Conservation (phyloP, 805 yeast species). For the Maudiozyma turicensis region DNA sequence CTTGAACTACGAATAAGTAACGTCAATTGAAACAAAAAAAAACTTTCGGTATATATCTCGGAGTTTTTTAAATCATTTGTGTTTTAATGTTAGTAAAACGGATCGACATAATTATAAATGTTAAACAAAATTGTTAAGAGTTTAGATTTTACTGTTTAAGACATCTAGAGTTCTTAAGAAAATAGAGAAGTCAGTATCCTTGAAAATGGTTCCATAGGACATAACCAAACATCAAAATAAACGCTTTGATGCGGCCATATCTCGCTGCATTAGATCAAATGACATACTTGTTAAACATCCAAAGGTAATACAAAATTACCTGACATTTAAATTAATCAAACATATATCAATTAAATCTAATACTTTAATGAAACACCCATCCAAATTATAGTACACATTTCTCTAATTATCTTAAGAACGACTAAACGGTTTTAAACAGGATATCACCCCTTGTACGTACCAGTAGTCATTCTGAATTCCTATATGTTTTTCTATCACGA, state of each 20-base stretch:
- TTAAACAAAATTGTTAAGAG: not conserved
- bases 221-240: no score
- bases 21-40: not conserved
- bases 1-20: constrained; percentile 36
- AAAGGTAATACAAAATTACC: not conserved
- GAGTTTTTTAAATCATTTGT: not conserved
- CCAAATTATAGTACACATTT: not conserved
- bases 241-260: not conserved
- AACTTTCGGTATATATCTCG: not conserved
- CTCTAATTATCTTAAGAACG: constrained; percentile 16
- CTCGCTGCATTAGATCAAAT: not conserved
- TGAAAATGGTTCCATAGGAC: no score
- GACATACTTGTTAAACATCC: not conserved
- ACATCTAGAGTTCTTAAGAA: constrained; percentile 1
- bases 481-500: not conserved
- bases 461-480: constrained; percentile 31
- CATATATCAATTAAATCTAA: no score
- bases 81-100: not conserved
- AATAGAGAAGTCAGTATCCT: not conserved
- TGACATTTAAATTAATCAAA: not conserved
- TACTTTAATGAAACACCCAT: not conserved
- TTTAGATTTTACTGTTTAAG: constrained; percentile 4
- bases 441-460: constrained; percentile 33
- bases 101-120: not conserved
- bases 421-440: constrained; percentile 33